A percentile compares a stretch with the other conserved stretches of the same genome.
phyloP scores from a whole-genome alignment of 768 basidiomycete genomes.

The Pluteus cervinus region DNA sequence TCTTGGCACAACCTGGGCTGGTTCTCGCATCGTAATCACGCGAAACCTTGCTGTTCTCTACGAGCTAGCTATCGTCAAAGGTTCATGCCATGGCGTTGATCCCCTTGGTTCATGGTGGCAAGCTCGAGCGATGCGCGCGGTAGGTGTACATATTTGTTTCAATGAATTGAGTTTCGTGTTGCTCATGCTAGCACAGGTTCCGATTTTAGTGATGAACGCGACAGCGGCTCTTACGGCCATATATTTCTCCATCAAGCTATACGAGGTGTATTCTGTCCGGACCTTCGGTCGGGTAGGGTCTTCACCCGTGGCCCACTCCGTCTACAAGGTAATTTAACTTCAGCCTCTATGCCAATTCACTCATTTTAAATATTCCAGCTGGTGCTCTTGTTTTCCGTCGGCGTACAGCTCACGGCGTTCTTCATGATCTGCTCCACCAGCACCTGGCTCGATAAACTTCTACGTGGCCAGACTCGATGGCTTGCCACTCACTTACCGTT shows the following conservation, averaged over 20 bases:
- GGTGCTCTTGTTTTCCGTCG: slow-evolving; percentile 42
- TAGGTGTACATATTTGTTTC: slow-evolving; percentile 16
- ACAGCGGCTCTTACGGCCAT: slow-evolving; percentile 28
- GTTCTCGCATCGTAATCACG: slow-evolving; percentile 32
- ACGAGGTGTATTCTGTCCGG: slow-evolving; percentile 38
- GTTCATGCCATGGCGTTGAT: slow-evolving; percentile 33
- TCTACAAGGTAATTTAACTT: slow-evolving; percentile 37
- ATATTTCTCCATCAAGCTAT: slow-evolving; percentile 35
- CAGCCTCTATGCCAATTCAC: neutral
- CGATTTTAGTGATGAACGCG: slow-evolving; percentile 32
- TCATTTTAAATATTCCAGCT: slow-evolving; percentile 23
- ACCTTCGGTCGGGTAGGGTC: slow-evolving; percentile 47
- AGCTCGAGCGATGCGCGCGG: slow-evolving; percentile 24
- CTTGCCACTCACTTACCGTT: slow-evolving; percentile 27
- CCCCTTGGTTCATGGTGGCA: slow-evolving; percentile 39
- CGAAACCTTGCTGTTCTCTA: slow-evolving; percentile 24
- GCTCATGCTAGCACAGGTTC: slow-evolving; percentile 22
- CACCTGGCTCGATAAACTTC: slow-evolving; percentile 46
- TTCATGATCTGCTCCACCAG: slow-evolving; percentile 39
- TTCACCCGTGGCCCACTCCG: slow-evolving; percentile 31
- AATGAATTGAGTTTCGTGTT: neutral
- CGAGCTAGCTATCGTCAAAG: slow-evolving; percentile 25
- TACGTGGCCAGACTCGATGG: slow-evolving; percentile 24
- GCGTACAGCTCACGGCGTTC: slow-evolving; percentile 42
- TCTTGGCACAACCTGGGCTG: slow-evolving; percentile 42